A percentile compares a stretch with the other conserved stretches of the same genome.
Evolutionary conservation across 257 asterid species (phyloP).

Genomic region (Solanum clarkiae): DNA sequence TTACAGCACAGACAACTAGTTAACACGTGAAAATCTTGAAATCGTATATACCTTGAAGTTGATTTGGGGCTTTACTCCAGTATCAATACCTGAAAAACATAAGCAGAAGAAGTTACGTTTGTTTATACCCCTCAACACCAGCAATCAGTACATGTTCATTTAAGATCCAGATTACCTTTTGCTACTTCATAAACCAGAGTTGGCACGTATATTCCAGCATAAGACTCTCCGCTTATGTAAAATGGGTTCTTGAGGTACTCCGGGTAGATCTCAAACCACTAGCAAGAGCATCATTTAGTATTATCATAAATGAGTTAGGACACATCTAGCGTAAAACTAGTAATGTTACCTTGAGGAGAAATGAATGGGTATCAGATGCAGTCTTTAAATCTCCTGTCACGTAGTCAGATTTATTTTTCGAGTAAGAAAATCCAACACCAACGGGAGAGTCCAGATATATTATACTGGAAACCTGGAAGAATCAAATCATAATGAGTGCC

Average conservation of each 20-base stretch:
- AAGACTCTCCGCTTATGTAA: constrained; percentile 81
- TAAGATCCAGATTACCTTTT: constrained; percentile 33
- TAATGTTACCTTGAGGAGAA: constrained; percentile 66
- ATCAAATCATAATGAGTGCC: neutral
- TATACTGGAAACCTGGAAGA: constrained; percentile 56
- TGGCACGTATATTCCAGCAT: constrained; percentile 92
- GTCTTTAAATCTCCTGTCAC: constrained; percentile 72
- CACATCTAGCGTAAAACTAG: neutral
- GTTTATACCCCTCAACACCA: neutral
- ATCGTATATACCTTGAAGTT: constrained; percentile 64
- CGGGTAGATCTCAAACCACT: constrained; percentile 94
- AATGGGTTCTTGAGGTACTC: constrained; percentile 71
- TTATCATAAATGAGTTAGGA: neutral
- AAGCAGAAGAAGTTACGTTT: neutral
- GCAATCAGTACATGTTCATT: neutral
- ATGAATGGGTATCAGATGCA: constrained; percentile 66
- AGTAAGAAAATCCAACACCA: constrained; percentile 87
- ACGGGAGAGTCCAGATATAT: constrained; percentile 87
- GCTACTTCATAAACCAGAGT: constrained; percentile 80
- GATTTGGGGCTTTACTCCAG: constrained; percentile 51
- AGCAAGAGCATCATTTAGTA: constrained; percentile 8
- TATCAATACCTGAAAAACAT: constrained; percentile 48
- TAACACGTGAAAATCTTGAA: neutral
- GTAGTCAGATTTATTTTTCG: constrained; percentile 55
- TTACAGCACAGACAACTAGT: neutral